These are phyloP conservation scores for Boeremia exigua DNA, from an alignment of 2,329 filamentous ascomycete species.

Conservation along the genomic window DNA sequence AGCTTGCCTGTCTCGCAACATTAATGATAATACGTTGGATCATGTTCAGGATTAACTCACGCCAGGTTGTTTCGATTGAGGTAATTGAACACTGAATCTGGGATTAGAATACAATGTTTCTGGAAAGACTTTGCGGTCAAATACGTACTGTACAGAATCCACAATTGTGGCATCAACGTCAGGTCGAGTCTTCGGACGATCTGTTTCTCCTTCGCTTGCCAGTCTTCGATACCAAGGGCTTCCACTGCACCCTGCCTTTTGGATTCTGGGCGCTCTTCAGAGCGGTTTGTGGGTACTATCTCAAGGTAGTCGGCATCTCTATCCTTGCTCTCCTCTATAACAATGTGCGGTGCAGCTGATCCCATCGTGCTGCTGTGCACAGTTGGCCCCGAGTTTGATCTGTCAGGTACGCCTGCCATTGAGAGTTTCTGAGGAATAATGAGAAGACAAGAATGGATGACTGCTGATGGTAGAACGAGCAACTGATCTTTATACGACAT, in stretches of 20 bases:
- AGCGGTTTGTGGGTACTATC: not conserved
- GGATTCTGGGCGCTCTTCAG: not conserved
- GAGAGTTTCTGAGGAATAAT: not conserved
- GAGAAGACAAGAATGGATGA: not conserved
- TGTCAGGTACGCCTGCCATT: not conserved
- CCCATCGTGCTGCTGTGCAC: constrained; percentile 1
- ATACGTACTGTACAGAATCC: constrained; percentile 17
- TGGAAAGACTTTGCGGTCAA: not conserved
- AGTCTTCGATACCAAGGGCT: constrained; percentile 20
- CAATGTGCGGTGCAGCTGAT: not conserved
- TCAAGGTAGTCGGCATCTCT: not conserved
- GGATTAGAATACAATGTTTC: not conserved
- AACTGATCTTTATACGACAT: not conserved
- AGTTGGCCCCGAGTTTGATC: not conserved
- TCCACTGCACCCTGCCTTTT: constrained; percentile 1
- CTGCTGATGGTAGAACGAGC: not conserved
- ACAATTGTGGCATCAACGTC: constrained; percentile 19
- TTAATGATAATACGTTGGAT: not conserved
- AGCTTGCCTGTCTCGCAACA: constrained; percentile 15
- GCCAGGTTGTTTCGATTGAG: constrained; percentile 1
- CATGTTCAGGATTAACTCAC: not conserved
- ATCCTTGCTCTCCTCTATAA: not conserved
- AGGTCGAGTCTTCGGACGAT: constrained; percentile 15
- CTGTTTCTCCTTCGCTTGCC: constrained; percentile 16
- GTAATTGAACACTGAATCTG: not conserved